Conservation (phyloP, 768 basidiomycete species). For the Suillus alpinus region DNA sequence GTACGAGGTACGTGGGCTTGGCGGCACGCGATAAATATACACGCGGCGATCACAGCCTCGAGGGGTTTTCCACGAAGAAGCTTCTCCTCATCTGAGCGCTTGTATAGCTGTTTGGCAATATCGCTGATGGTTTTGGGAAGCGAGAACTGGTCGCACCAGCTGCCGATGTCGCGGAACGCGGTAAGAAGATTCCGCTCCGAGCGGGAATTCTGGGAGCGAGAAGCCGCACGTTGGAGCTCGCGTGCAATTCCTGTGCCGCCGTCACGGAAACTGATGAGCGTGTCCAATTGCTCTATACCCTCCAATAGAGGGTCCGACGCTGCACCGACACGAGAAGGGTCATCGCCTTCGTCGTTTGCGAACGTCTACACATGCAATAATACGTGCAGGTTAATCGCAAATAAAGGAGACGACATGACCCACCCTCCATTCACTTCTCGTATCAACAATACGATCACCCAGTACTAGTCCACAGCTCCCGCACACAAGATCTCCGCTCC, state of each 20-base stretch:
- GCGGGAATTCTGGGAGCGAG: slow-evolving; percentile 73
- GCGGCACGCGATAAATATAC: slow-evolving; percentile 96
- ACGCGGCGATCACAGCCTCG: slow-evolving; percentile 93
- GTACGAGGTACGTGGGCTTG: slow-evolving; percentile 95
- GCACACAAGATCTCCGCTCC: slow-evolving; percentile 96
- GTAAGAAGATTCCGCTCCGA: slow-evolving; percentile 82
- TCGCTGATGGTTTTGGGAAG: slow-evolving; percentile 92
- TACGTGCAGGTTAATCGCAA: slow-evolving; percentile 19
- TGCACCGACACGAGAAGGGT: slow-evolving; percentile 99
- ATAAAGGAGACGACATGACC: slow-evolving; percentile 35
- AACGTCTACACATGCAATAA: slow-evolving; percentile 69
- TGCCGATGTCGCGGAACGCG: slow-evolving; percentile 88
- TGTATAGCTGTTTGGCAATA: slow-evolving; percentile 96
- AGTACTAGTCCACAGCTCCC: slow-evolving; percentile 90
- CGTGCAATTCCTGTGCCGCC: slow-evolving; percentile 91
- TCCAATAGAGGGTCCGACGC: slow-evolving; percentile 92
- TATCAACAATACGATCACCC: slow-evolving; percentile 96
- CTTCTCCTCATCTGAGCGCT: slow-evolving; percentile 95
- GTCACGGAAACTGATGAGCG: slow-evolving; percentile 92
- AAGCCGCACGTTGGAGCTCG: slow-evolving; percentile 90
- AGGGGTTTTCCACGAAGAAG: slow-evolving; percentile 87
- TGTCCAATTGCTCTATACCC: slow-evolving; percentile 92
- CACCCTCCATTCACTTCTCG: slow-evolving; percentile 96
- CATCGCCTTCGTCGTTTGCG: slow-evolving; percentile 98
- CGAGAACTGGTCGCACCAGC: slow-evolving; percentile 94